These are phyloP conservation scores for Triticum dicoccoides DNA, from an alignment of 176 grass and related monocot genomes.

Conservation along the genomic window DNA sequence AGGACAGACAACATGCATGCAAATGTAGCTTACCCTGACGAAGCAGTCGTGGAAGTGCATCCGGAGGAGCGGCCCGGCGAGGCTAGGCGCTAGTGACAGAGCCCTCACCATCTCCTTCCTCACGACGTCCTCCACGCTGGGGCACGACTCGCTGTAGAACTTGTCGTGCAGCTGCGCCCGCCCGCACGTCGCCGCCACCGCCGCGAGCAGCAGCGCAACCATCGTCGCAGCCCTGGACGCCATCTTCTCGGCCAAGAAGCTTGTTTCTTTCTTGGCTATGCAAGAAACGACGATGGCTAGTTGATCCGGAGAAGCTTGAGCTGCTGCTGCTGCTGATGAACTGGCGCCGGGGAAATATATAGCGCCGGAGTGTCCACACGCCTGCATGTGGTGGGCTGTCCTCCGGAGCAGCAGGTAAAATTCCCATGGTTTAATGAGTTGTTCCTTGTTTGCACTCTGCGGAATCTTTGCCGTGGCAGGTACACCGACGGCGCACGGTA, in stretches of 20 bases:
- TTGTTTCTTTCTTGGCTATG: background rate
- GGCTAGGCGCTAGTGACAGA: conserved; percentile 60
- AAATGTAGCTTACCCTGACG: conserved; percentile 36
- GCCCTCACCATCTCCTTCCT: conserved; percentile 48
- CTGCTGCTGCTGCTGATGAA: conserved; percentile 31
- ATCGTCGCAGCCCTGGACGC: conserved; percentile 9
- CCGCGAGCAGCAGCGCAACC: conserved; percentile 28
- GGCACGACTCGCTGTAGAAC: conserved; percentile 63
- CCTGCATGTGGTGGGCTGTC: conserved; percentile 30
- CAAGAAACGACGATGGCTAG: background rate
- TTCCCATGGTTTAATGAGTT: background rate
- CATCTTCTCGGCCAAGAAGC: background rate
- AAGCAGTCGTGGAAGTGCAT: conserved; percentile 98
- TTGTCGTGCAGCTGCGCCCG: conserved; percentile 40
- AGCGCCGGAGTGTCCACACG: background rate
- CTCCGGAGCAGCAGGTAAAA: background rate
- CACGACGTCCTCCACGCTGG: conserved; percentile 50
- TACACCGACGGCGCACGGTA: background rate
- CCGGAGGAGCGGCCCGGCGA: conserved; percentile 71
- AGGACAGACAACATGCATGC: background rate
- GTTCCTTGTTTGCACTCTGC: background rate
- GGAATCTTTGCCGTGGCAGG: conserved; percentile 43
- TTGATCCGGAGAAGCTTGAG: background rate
- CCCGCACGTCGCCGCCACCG: background rate
- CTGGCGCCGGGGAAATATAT: conserved; percentile 38